phyloP scores from a whole-genome alignment of 148 eudicot species.

The Arbutus unedo region DNA sequence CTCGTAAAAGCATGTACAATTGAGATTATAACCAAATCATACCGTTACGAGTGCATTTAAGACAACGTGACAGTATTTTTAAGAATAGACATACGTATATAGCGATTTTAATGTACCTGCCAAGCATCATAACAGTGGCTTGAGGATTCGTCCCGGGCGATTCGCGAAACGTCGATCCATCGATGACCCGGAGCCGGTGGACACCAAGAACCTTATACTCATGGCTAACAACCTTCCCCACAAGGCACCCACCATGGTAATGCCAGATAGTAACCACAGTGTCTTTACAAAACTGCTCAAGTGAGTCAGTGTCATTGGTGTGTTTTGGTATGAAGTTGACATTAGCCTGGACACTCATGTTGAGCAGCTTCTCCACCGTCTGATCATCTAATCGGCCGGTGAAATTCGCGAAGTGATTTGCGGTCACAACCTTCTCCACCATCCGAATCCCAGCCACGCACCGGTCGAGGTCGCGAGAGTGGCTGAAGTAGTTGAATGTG shows the following conservation, averaged over 20 bases:
- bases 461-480: conserved; percentile 52
- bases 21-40: background rate
- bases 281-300: conserved; percentile 85
- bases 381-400: conserved; percentile 32
- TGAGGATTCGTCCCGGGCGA: conserved; percentile 99
- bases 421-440: conserved; percentile 45
- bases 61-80: background rate
- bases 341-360: conserved; percentile 73
- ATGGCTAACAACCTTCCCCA: conserved; percentile 64
- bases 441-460: conserved; percentile 71
- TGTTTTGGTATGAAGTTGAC: conserved; percentile 74
- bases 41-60: background rate
- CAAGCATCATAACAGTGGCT: conserved; percentile 97
- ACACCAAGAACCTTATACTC: conserved; percentile 60
- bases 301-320: conserved; percentile 56
- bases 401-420: conserved; percentile 45
- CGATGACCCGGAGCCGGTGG: conserved; percentile 67
- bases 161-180: conserved; percentile 67
- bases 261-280: conserved; percentile 96
- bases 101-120: conserved; percentile 45
- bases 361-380: conserved; percentile 45
- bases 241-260: conserved; percentile 92
- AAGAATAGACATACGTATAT: background rate
- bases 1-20: background rate
- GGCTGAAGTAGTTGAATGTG: conserved; percentile 88